Conservation (phyloP, 768 basidiomycete species). For the Pulveroboletus sp. region DNA sequence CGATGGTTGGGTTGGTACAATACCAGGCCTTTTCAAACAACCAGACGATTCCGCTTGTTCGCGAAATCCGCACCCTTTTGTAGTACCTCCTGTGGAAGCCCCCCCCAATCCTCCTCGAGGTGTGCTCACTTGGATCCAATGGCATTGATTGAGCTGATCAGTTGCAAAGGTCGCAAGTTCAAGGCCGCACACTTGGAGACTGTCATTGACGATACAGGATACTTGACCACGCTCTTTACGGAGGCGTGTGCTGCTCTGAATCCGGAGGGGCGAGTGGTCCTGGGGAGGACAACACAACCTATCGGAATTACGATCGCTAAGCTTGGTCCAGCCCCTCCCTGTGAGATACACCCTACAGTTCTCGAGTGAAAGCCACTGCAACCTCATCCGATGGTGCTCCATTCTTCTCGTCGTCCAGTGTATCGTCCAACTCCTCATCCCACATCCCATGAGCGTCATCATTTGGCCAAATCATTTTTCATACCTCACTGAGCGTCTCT, state of each 20-base stretch:
- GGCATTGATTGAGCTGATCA: slow-evolving; percentile 10
- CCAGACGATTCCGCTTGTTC: background rate
- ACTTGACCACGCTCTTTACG: background rate
- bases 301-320: background rate
- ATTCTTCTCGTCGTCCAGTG: background rate
- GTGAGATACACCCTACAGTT: background rate
- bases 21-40: background rate
- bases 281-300: background rate
- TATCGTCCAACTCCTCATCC: background rate
- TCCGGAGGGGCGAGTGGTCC: background rate
- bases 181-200: slow-evolving; percentile 61
- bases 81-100: background rate
- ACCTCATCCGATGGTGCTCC: background rate
- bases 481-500: background rate
- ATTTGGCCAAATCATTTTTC: background rate
- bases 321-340: background rate
- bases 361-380: background rate
- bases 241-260: background rate
- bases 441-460: background rate
- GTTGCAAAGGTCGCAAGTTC: slow-evolving; percentile 51
- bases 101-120: background rate
- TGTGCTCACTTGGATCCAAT: slow-evolving; percentile 16
- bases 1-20: background rate
- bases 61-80: background rate
- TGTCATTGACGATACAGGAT: background rate